Conservation (phyloP, 2,329 filamentous ascomycete genomes). For the Fusarium sp. region DNA sequence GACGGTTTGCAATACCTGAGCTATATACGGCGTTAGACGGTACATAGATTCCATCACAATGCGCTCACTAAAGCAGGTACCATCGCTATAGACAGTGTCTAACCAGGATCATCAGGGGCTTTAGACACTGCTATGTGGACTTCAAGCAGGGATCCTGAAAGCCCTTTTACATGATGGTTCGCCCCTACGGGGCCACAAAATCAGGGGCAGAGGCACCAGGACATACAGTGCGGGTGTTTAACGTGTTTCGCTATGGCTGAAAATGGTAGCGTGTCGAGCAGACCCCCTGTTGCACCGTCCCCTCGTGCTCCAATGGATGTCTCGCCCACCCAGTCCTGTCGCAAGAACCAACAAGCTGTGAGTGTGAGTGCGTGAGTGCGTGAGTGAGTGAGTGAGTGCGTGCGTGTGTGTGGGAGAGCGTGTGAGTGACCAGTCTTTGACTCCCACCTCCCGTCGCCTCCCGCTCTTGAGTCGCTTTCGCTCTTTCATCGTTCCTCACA, state of each 20-base stretch:
- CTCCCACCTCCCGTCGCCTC: slow-evolving; percentile 41
- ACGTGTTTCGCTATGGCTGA: slow-evolving; percentile 49
- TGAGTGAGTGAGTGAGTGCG: slow-evolving; percentile 3
- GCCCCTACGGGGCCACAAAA: slow-evolving; percentile 14
- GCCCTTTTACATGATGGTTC: slow-evolving; percentile 23
- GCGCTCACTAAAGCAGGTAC: slow-evolving; percentile 17
- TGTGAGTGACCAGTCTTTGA: slow-evolving; percentile 39
- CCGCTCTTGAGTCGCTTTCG: slow-evolving; percentile 30
- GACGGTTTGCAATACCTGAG: slow-evolving; percentile 38
- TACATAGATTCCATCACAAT: slow-evolving; percentile 2
- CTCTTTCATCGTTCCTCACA: slow-evolving; percentile 49
- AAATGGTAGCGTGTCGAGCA: slow-evolving; percentile 40
- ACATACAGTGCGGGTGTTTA: slow-evolving; percentile 39
- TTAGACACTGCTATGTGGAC: slow-evolving; percentile 36
- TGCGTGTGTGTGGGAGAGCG: slow-evolving; percentile 1
- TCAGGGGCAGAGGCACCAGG: slow-evolving; percentile 35
- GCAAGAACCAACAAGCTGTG: slow-evolving; percentile 19
- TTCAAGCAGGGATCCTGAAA: slow-evolving; percentile 21
- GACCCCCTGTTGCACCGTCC: slow-evolving; percentile 44
- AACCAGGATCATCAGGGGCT: slow-evolving; percentile 31
- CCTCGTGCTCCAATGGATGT: slow-evolving; percentile 45
- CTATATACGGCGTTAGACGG: slow-evolving; percentile 22
- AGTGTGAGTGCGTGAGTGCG: slow-evolving; percentile 18
- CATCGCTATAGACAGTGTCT: slow-evolving; percentile 28
- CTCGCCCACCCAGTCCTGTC: slow-evolving; percentile 23